These are phyloP conservation scores for Cladosporium oxysporum DNA, from an alignment of 2,329 filamentous ascomycete species.

Conservation along the genomic window DNA sequence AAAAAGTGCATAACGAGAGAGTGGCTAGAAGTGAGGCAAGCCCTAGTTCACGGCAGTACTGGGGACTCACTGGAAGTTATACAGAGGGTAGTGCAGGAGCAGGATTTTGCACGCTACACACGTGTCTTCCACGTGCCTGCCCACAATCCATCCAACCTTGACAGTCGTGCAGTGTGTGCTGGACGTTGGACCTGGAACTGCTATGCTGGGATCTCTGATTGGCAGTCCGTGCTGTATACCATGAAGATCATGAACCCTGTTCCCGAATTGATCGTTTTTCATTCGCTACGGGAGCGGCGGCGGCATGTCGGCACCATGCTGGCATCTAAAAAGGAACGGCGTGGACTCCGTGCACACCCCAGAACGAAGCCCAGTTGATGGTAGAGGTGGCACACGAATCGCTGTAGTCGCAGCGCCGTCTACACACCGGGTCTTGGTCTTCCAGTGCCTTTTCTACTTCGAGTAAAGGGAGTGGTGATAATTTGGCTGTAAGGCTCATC, in stretches of 20 bases:
- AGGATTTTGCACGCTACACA: slow-evolving; percentile 8
- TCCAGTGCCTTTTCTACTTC: neutral
- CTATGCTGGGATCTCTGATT: neutral
- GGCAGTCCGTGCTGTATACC: slow-evolving; percentile 7
- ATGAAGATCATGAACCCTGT: slow-evolving; percentile 1
- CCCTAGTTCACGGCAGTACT: neutral
- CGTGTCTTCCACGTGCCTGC: slow-evolving; percentile 3
- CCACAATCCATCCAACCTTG: slow-evolving; percentile 1
- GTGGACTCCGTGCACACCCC: neutral
- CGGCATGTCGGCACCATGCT: neutral
- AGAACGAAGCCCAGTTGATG: neutral
- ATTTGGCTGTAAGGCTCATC: neutral
- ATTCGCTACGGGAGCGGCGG: neutral
- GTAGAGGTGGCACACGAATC: neutral
- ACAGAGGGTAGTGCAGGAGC: neutral
- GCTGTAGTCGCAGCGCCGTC: neutral
- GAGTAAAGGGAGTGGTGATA: neutral
- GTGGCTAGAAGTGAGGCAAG: slow-evolving; percentile 2
- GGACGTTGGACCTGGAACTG: neutral
- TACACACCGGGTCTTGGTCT: neutral
- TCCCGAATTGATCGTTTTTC: no score
- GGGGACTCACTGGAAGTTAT: neutral
- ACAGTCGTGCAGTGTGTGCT: neutral
- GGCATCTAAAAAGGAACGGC: neutral
- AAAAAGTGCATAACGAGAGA: neutral